These are phyloP conservation scores for Lasiodiplodia gonubiensis DNA, from an alignment of 2,329 filamentous ascomycete species.

Conservation along the genomic window DNA sequence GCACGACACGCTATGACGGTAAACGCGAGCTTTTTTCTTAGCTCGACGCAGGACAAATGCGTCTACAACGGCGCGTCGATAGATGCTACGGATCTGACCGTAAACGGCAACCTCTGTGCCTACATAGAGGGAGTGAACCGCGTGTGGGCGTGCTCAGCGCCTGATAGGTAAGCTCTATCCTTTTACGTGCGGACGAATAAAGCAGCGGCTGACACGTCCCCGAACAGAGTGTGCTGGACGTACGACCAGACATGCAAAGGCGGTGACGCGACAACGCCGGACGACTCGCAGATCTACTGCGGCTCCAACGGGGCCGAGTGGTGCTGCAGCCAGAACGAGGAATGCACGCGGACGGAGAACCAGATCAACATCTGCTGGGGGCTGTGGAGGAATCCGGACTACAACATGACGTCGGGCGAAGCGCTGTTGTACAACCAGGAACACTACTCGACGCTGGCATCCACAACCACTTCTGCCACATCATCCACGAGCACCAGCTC, in stretches of 20 bases:
- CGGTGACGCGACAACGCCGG: not conserved
- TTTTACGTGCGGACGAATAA: not conserved
- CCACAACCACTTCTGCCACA: not conserved
- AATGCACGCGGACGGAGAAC: not conserved
- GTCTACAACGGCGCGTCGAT: slow-evolving; percentile 3
- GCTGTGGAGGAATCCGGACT: not conserved
- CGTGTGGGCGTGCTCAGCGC: not conserved
- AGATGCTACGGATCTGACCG: not conserved
- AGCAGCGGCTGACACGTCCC: not conserved
- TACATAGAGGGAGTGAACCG: not conserved
- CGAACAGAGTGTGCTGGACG: not conserved
- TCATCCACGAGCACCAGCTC: not conserved
- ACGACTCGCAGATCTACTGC: not conserved
- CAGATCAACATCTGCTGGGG: slow-evolving; percentile 7
- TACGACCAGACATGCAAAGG: not conserved
- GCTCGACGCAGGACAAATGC: not conserved
- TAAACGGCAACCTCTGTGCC: not conserved
- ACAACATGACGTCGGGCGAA: not conserved
- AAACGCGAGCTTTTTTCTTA: not conserved
- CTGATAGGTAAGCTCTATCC: not conserved
- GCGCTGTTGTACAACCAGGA: not conserved
- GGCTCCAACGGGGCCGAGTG: not conserved
- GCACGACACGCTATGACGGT: not conserved
- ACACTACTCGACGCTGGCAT: not conserved
- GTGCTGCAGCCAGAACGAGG: not conserved